Base-by-base conservation (phyloP, 257 asterid genomes). In the Petrea volubilis region DNA sequence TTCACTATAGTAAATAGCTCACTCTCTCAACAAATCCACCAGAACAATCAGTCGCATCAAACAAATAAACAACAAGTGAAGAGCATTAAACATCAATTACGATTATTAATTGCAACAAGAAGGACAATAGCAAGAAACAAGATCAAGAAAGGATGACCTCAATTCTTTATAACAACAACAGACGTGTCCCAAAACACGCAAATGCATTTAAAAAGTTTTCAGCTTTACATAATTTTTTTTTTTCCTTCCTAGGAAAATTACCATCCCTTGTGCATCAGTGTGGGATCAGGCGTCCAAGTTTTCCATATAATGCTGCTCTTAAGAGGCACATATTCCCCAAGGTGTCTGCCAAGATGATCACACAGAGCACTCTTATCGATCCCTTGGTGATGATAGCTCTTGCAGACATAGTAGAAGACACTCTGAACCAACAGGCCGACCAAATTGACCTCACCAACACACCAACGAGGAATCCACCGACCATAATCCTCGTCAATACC, bases 281-380 rank as follows among this genome's bases (percentile, higher is more conserved):
- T 9, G 5, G 64, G 64, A 70, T 86, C 84, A 88, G 15, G 64
- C 91, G 57, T 93, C 98, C 82, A 93, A 61, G 79, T 82, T 84
- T 75, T 93, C 98, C 97, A 91, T 86, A 86, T 93, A 76, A 91
- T 78, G 86, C 95, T 89, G 84, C 98, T 91, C 83, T 94, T 89
- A 50, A 94, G 89, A 66, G 97, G 98, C 84, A 93, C 98, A 67
- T 91, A 93, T 59, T 93, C 98, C 69, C 98, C 98, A 47, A 88
- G 98, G 77, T 93, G 91, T 51, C 96, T 96, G 29, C 98, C 98
- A 18, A 94, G 94, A 85, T 94, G 98, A 84, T 94, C 97, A 67
- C 77, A 85, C 53, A 94, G 66, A 23, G 93, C 98, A 59, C 76
- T 69, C 93, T 91, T 94, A 77, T 94, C 98, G 21, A 94, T 94